Evolutionary conservation across 1,139 yeast genomes (phyloP), one percentile per base, ranked within the genome.

Genomic region (Yamadazyma blattariae): DNA sequence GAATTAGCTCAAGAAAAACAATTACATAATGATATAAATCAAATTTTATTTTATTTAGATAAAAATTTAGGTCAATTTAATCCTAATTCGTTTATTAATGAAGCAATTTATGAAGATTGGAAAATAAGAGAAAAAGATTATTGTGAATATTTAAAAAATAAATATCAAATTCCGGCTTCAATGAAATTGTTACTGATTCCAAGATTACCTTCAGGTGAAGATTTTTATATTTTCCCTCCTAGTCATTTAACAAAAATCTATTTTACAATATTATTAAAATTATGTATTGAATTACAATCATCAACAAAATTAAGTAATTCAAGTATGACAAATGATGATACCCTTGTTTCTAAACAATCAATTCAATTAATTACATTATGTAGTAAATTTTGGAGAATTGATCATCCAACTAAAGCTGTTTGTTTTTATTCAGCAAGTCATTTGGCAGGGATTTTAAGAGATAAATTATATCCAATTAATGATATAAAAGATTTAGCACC

Each of bases 361-460:
- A 47, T 54, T 19, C 69, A 61, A 35, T 57, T 79, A 17, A 51
- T 79, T 10, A 58, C 54, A 8, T 59, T 67, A 14, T 74, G 78
- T 38, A 64, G 79, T 5, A 67, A 63, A 32, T 63, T 77, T 32
- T 85, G 95, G 95, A 61, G 85, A 41, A 56, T 84, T 5, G 75
- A 74, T 38, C 55, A 56, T 7, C 64, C 79, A 0, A 67, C 89
- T 0, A 59, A 74, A 38, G 76, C 80, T 0, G 67, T 74, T 0
- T 51, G 79, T 2, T 46, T 79, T 4, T 74, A 73, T 35, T 71
- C 80, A 4, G 83, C 80, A 3, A 73, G 76, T 4, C 78, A 76
- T 47, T 44, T 61, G 22, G 54, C 71, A 1, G 65, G 66, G 1
- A 49, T 67, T 4, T 46, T 74, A 35, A 60, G 57, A 34, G 68